Base-by-base conservation (phyloP, 129 eudicot genomes). In the Escallonia rubra region DNA sequence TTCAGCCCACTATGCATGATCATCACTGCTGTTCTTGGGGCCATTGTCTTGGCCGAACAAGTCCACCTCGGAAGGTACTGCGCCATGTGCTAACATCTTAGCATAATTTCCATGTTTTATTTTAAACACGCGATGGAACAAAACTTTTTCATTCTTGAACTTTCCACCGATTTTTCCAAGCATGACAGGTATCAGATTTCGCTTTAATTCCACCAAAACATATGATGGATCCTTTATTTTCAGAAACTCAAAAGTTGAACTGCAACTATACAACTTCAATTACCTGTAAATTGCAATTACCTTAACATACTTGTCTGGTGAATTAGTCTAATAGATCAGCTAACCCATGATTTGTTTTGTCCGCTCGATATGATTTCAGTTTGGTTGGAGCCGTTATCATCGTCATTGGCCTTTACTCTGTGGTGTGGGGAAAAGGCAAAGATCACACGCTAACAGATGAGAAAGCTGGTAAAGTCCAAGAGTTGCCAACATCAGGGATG, bases 391-490 rank as follows among this genome's bases (percentile, higher is more conserved):
- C 96, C 49, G 39, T 77, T 11, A 81, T 89, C 61, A 89, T 89
- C 64, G 96, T 89, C 46, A 44, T 82, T 55, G 99, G 99, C 10
- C 95, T 93, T 46, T 89, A 93, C 82, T 80, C 90, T 0, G 99
- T 93, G 59, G 96, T 89, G 51, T 89, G 98, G 98, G 98, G 98
- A 2, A 93, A 93, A 79, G 80, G 92, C 80, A 93, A 86, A 68
- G 96, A 93, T 65, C 72, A 79, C 57, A 74, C 65, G 2, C 40
- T 75, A 43, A 42, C 70, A 12, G 44, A 48, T 4, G 85, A 76
- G 41, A 83, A 83, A 41, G 78, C 59, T 34, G 64, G 70, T 43
- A 78, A 66, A 78, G 75, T 59, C 61, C 83, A 87, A 56, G 88
- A 83, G 47, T 67, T 91, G 57, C 96, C 96, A 14, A 73, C 63